These are phyloP conservation scores for Dioszegia aurantiaca DNA, from an alignment of 768 basidiomycete species.

Conservation along the genomic window DNA sequence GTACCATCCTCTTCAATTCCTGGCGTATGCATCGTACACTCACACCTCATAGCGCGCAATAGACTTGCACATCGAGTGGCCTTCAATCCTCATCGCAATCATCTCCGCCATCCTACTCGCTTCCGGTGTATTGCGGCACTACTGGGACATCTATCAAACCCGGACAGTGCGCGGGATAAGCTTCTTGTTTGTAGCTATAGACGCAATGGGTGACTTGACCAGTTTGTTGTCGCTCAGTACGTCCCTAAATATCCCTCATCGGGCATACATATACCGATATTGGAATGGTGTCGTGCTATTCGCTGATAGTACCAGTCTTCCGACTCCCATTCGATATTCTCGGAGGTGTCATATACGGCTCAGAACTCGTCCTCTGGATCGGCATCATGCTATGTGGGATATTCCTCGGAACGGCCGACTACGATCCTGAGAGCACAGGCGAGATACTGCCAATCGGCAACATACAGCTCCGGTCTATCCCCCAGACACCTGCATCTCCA, in stretches of 20 bases:
- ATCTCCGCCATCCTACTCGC: conserved; percentile 25
- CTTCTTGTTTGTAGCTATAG: conserved; percentile 24
- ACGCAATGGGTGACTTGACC: conserved; percentile 27
- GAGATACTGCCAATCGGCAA: no score
- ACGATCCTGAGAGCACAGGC: no score
- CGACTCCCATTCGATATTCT: conserved; percentile 16
- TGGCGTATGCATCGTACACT: not conserved
- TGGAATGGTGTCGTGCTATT: no score
- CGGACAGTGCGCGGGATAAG: conserved; percentile 24
- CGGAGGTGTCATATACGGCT: conserved; percentile 23
- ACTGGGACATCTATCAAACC: conserved; percentile 25
- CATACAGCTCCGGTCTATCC: no score
- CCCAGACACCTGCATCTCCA: no score
- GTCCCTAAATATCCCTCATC: not conserved
- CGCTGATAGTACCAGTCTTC: conserved; percentile 10
- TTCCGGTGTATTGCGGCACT: conserved; percentile 25
- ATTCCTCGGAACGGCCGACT: not conserved
- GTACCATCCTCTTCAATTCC: not conserved
- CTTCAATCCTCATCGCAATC: conserved; percentile 20
- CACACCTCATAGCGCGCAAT: not conserved
- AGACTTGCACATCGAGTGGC: not conserved
- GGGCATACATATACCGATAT: no score
- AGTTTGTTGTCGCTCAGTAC: conserved; percentile 20
- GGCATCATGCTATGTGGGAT: conserved; percentile 26
- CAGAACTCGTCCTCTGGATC: conserved; percentile 25